Evolutionary conservation across 805 yeast species (phyloP).

Genomic region (Cyberlindnera petersonii): DNA sequence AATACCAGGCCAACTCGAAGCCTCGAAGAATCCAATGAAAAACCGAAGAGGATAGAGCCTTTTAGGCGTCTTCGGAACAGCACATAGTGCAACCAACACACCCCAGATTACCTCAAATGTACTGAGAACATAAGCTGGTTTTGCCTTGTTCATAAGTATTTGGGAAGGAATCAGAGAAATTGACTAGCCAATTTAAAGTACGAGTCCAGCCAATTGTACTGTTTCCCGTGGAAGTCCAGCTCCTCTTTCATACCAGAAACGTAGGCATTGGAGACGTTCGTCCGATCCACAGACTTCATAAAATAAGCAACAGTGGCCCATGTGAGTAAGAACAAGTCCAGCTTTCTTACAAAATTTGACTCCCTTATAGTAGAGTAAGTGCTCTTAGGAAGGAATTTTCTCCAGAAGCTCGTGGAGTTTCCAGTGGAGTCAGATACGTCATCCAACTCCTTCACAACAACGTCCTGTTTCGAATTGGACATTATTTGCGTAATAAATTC

Average conservation of each 20-base stretch:
- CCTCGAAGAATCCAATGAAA: conserved; percentile 65
- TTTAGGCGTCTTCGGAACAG: conserved; percentile 31
- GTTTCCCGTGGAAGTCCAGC: conserved; percentile 28
- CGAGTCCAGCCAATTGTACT: conserved; percentile 56
- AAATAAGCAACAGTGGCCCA: conserved; percentile 32
- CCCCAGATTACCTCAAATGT: conserved; percentile 66
- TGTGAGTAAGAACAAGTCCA: conserved; percentile 14
- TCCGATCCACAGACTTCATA: conserved; percentile 62
- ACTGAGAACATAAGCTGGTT: conserved; percentile 47
- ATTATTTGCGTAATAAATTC: no score
- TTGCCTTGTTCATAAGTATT: conserved; percentile 52
- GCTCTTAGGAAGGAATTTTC: conserved; percentile 6
- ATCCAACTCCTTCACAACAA: no score
- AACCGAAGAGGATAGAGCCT: conserved; percentile 57
- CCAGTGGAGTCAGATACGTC: no score
- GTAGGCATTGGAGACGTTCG: conserved; percentile 63
- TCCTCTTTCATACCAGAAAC: conserved; percentile 56
- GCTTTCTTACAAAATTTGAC: conserved; percentile 11
- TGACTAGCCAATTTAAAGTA: conserved; percentile 59
- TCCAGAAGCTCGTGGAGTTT: no score
- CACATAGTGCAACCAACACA: conserved; percentile 53
- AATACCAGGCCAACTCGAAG: conserved; percentile 49
- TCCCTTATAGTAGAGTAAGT: conserved; percentile 5
- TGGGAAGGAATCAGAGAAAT: conserved; percentile 65
- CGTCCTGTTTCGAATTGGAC: no score